Evolutionary conservation across 306 rosid genomes (phyloP), one percentile per base, ranked within the genome.

Genomic region (Vicia sativa): DNA sequence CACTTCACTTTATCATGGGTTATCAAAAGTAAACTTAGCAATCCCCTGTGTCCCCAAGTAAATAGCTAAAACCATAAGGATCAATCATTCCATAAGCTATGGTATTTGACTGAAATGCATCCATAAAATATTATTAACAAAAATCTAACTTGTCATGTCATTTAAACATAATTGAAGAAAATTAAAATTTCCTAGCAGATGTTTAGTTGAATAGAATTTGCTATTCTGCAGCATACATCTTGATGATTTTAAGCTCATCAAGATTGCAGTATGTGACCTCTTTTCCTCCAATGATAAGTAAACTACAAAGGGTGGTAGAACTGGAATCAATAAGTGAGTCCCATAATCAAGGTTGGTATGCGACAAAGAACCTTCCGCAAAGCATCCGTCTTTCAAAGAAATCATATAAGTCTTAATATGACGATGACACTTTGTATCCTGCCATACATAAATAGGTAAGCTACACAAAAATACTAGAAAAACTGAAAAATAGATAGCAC

Each of bases 291-390:
- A 4, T 3, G 29, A 4, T 4, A 26, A 26, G 84, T 66, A 92
- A 96, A 19, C 98, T 96, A 31, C 96, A 89, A 11, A 92, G 89
- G 98, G 98, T 21, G 92, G 89, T 52, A 96, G 98, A 65, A 92
- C 98, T 1, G 96, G 93, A 70, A 92, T 92, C 58, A 92, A 81
- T 71, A 87, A 76, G 56, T 86, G 88, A 74, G 96, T 93, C 48
- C 98, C 98, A 78, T 87, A 87, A 76, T 89, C 96, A 60, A 92
- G 96, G 68, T 92, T 87, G 86, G 82, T 89, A 58, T 81, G 95
- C 29, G 96, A 78, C 96, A 92, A 89, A 96, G 29, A 95, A 52
- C 96, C 98, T 79, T 89, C 98, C 39, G 84, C 87, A 83, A 92
- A 92, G 75, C 87, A 95, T 70, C 87, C 86, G 73, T 89, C 96